A percentile compares a stretch with the other conserved stretches of the same genome.
phyloP scores from a whole-genome alignment of 140 eudicot genomes.

The Senecio squalidus region DNA sequence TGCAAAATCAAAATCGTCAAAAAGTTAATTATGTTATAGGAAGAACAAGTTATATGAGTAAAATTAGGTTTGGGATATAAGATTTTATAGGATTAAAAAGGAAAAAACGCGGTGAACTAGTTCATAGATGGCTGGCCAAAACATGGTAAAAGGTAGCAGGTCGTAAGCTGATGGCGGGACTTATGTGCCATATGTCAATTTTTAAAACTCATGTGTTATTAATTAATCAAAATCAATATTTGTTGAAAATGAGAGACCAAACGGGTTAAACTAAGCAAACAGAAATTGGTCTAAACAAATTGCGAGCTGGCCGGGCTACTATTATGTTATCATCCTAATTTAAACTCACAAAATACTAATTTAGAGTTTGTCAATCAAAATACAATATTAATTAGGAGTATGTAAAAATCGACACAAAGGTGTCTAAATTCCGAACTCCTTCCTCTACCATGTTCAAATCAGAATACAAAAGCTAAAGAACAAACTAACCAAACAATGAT shows the following conservation, averaged over 20 bases:
- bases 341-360: too few relatives aligned
- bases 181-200: conserved; percentile 20
- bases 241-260: too few relatives aligned
- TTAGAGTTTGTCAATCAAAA: too few relatives aligned
- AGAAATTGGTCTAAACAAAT: too few relatives aligned
- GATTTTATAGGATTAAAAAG: conserved; percentile 13
- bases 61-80: not conserved
- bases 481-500: too few relatives aligned
- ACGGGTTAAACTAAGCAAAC: not conserved
- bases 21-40: not conserved
- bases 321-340: too few relatives aligned
- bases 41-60: not conserved
- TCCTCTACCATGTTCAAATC: too few relatives aligned
- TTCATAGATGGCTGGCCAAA: conserved; percentile 19
- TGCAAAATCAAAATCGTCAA: not conserved
- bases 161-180: conserved; percentile 15
- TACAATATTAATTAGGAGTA: too few relatives aligned
- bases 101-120: conserved; percentile 9
- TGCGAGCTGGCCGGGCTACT: too few relatives aligned
- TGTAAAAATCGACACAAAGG: too few relatives aligned
- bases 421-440: too few relatives aligned
- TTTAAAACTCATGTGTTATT: not conserved
- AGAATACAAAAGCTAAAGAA: too few relatives aligned
- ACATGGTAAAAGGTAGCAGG: not conserved
- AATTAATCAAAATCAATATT: not conserved